A percentile compares a stretch with the other conserved stretches of the same genome.
Evolutionary conservation across 495 filamentous ascomycete species (phyloP).

Genomic region (Podospora fimiseda): DNA sequence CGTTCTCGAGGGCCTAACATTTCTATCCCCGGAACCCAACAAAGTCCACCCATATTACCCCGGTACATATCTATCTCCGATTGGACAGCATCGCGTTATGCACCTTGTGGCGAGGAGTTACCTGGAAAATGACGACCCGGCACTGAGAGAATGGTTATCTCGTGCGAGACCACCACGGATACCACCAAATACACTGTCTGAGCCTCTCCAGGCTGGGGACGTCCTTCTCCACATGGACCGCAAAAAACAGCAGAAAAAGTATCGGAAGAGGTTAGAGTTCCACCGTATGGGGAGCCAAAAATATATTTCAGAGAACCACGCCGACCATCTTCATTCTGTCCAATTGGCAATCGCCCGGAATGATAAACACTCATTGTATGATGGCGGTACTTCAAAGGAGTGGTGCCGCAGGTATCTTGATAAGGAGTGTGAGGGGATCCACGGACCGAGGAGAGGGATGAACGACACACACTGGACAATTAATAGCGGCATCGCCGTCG

Average conservation of each 20-base stretch:
- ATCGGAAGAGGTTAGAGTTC: not conserved
- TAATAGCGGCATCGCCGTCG: not conserved
- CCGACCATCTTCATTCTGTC: not conserved
- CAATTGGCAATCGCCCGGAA: not conserved
- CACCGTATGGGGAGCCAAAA: no score
- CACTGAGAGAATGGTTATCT: conserved; percentile 21
- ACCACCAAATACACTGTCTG: not conserved
- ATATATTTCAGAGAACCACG: not conserved
- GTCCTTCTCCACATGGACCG: not conserved
- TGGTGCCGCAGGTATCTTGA: conserved; percentile 1
- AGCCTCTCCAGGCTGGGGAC: no score
- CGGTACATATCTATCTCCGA: not conserved
- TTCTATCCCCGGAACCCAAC: not conserved
- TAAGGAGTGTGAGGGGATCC: not conserved
- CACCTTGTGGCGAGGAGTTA: conserved; percentile 27
- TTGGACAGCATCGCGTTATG: conserved; percentile 11
- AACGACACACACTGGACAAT: conserved; percentile 2
- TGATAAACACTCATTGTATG: conserved; percentile 8
- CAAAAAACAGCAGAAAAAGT: not conserved
- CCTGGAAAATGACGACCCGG: conserved; percentile 22
- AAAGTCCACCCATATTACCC: no score
- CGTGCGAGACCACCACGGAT: not conserved
- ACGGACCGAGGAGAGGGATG: conserved; percentile 1
- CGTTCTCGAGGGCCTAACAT: not conserved
- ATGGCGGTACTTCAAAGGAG: conserved; percentile 12